Percentiles rank a stretch among this genome's conserved stretches.
Conservation (phyloP, 495 filamentous ascomycete species). For the Podospora fimiseda region DNA sequence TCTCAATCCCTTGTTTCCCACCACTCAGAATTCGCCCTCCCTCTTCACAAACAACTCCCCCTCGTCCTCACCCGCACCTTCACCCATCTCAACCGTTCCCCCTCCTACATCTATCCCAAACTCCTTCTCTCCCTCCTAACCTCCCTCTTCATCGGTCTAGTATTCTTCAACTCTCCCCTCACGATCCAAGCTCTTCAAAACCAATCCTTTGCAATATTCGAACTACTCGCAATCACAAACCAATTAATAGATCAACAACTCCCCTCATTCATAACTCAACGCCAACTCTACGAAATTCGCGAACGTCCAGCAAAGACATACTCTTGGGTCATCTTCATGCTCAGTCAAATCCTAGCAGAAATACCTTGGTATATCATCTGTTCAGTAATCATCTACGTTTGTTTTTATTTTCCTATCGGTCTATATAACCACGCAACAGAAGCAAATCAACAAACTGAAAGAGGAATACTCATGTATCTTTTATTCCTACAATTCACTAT, state of each 20-base stretch:
- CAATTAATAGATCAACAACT: conserved; percentile 25
- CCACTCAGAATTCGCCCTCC: conserved; percentile 22
- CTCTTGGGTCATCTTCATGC: conserved; percentile 54
- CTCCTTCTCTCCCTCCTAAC: conserved; percentile 28
- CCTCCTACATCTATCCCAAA: conserved; percentile 63
- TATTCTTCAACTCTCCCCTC: conserved; percentile 57
- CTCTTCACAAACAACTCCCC: conserved; percentile 31
- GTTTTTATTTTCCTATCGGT: conserved; percentile 42
- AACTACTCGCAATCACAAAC: conserved; percentile 62
- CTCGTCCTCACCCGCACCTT: conserved; percentile 52
- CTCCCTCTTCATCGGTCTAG: conserved; percentile 65
- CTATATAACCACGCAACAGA: neutral
- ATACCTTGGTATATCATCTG: conserved; percentile 42
- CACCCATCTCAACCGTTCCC: conserved; percentile 68
- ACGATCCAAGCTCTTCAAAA: conserved; percentile 57
- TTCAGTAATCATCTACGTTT: conserved; percentile 41
- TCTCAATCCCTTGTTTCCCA: neutral
- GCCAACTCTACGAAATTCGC: neutral
- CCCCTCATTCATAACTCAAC: neutral
- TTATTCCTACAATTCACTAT: neutral
- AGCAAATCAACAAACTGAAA: neutral
- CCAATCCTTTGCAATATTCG: conserved; percentile 62
- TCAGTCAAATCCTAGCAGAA: conserved; percentile 49
- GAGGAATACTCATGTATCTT: neutral
- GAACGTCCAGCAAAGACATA: conserved; percentile 54